phyloP scores from a whole-genome alignment of 140 eudicot species.

The Ambrosia hybrid region DNA sequence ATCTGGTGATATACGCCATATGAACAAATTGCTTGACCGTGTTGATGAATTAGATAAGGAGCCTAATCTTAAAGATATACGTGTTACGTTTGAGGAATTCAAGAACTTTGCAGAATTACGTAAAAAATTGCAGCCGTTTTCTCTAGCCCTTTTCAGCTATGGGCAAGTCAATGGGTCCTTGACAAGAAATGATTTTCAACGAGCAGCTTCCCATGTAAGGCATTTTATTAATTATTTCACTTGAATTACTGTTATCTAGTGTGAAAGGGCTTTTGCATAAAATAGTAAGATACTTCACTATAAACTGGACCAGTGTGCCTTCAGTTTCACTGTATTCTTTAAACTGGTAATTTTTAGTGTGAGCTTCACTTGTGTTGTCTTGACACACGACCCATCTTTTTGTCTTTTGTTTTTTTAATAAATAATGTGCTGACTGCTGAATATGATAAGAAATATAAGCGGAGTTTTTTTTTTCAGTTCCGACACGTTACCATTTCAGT shows the following conservation, averaged over 20 bases:
- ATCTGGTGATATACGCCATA: constrained; percentile 74
- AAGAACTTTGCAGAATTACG: constrained; percentile 74
- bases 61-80: constrained; percentile 48
- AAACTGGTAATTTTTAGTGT: no score
- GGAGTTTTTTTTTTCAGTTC: no score
- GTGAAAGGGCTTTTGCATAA: neutral
- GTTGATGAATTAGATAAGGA: constrained; percentile 69
- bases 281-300: neutral
- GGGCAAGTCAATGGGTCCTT: constrained; percentile 70
- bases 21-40: constrained; percentile 72
- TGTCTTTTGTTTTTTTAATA: no score
- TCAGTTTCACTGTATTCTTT: no score
- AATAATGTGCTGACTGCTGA: no score
- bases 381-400: no score
- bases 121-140: constrained; percentile 66
- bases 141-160: constrained; percentile 78
- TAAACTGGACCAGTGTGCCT: no score
- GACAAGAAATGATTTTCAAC: constrained; percentile 69
- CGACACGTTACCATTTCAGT: no score
- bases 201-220: constrained; percentile 90
- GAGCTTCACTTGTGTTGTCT: no score
- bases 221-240: neutral
- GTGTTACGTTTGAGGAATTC: constrained; percentile 70
- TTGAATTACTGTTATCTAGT: constrained; percentile 2
- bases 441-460: no score